Evolutionary conservation across 768 basidiomycete species (phyloP).

Genomic region (Hericium rajendrae): DNA sequence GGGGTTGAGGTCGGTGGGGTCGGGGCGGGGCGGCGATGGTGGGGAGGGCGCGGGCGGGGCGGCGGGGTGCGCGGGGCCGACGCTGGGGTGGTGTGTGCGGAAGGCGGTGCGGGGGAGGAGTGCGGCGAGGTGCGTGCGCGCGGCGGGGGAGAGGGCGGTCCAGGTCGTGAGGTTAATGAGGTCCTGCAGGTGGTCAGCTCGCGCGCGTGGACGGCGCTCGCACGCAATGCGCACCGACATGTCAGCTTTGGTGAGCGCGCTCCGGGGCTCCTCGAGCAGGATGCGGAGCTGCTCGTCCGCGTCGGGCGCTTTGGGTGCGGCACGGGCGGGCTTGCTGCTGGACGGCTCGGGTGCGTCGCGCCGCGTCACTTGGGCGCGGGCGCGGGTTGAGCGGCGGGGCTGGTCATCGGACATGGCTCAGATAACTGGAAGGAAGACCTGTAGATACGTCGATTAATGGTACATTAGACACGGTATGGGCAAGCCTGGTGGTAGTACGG

Average conservation of each 20-base stretch:
- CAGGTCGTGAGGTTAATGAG: slow-evolving; percentile 38
- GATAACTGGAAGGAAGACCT: too few species aligned
- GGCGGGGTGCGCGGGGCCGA: slow-evolving; percentile 28
- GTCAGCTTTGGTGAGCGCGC: not conserved
- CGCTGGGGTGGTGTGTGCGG: slow-evolving; percentile 19
- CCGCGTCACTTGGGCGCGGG: not conserved
- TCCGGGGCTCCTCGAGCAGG: not conserved
- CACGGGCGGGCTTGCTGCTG: not conserved
- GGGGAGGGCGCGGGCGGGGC: slow-evolving; percentile 12
- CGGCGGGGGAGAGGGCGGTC: slow-evolving; percentile 35
- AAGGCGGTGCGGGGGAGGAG: slow-evolving; percentile 42
- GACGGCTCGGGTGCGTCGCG: not conserved
- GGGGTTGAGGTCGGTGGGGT: slow-evolving; percentile 21
- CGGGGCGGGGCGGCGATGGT: not conserved
- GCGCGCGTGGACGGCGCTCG: too few species aligned
- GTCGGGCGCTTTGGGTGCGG: not conserved
- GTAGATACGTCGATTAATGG: too few species aligned
- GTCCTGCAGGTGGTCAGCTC: slow-evolving; percentile 24
- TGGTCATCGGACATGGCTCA: too few species aligned
- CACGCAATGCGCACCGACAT: slow-evolving; percentile 16
- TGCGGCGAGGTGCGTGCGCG: slow-evolving; percentile 25
- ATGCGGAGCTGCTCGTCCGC: not conserved
- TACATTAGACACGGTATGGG: too few species aligned
- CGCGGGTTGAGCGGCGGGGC: not conserved
- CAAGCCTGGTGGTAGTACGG: too few species aligned